phyloP scores from a whole-genome alignment of 345 rosid species.

The Clarkia xantiana region DNA sequence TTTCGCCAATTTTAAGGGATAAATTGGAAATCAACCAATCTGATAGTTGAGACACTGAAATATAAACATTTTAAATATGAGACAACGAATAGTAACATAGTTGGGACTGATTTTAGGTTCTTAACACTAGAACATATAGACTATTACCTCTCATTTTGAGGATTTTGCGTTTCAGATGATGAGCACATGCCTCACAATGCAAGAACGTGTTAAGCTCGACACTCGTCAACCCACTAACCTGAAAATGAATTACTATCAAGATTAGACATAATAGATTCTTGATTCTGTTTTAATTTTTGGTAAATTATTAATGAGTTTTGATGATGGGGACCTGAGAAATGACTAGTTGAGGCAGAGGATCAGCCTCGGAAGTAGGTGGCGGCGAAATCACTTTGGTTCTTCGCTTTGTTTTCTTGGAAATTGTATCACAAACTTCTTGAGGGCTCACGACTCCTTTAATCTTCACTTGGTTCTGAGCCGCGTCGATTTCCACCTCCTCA shows the following conservation, averaged over 20 bases:
- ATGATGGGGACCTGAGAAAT: constrained; percentile 36
- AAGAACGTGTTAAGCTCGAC: constrained; percentile 72
- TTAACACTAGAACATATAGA: neutral
- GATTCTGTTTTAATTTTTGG: no score
- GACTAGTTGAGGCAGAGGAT: constrained; percentile 62
- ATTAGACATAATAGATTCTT: no score
- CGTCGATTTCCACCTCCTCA: constrained; percentile 51
- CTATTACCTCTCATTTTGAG: constrained; percentile 78
- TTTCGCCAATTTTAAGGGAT: no score
- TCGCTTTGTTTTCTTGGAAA: constrained; percentile 64
- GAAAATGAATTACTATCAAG: neutral
- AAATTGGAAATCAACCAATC: no score
- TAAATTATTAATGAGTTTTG: no score
- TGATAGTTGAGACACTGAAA: no score
- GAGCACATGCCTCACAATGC: constrained; percentile 92
- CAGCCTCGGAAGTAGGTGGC: constrained; percentile 49
- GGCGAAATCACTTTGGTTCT: constrained; percentile 66
- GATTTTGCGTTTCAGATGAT: constrained; percentile 63
- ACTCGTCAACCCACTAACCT: constrained; percentile 43
- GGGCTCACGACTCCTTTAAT: constrained; percentile 72
- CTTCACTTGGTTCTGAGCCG: constrained; percentile 61
- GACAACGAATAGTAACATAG: no score
- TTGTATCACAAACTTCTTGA: constrained; percentile 53
- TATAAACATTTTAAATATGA: no score
- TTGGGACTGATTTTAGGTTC: no score